Evolutionary conservation across 1,284 basidiomycete genomes (phyloP).

Genomic region (Farysia itapuensis): DNA sequence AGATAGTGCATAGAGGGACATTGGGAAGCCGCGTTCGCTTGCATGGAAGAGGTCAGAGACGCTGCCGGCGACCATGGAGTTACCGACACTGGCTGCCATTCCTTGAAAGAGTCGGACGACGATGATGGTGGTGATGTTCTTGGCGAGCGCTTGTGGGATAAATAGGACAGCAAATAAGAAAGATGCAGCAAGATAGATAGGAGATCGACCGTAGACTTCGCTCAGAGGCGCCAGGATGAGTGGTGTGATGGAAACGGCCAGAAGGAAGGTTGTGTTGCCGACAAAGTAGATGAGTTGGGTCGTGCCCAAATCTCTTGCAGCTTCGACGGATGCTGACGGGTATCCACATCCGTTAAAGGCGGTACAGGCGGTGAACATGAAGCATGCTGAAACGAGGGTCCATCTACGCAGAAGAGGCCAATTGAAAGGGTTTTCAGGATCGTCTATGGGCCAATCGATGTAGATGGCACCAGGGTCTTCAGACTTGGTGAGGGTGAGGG

Average conservation of each 20-base stretch:
- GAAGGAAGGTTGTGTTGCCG: constrained; percentile 36
- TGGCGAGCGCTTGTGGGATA: constrained; percentile 51
- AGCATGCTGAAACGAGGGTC: constrained; percentile 23
- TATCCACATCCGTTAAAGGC: constrained; percentile 47
- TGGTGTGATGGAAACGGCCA: constrained; percentile 41
- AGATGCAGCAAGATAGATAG: constrained; percentile 31
- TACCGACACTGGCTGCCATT: constrained; percentile 54
- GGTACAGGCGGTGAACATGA: constrained; percentile 43
- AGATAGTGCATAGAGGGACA: constrained; percentile 61
- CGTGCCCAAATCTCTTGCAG: constrained; percentile 14
- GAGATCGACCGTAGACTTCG: constrained; percentile 41
- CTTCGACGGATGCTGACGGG: constrained; percentile 15
- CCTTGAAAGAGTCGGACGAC: constrained; percentile 60
- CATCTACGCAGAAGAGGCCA: constrained; percentile 33
- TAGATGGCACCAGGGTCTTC: constrained; percentile 32
- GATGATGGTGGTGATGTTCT: constrained; percentile 47
- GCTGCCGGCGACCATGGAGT: constrained; percentile 55
- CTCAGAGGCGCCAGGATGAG: constrained; percentile 43
- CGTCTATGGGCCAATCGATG: constrained; percentile 39
- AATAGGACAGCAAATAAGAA: constrained; percentile 38
- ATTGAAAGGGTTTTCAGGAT: constrained; percentile 47
- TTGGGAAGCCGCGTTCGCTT: constrained; percentile 60
- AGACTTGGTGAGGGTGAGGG: constrained; percentile 32
- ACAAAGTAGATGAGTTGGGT: constrained; percentile 28
- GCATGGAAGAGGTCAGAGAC: constrained; percentile 56